Percentiles rank a stretch among this genome's conserved stretches.
phyloP scores from a whole-genome alignment of 495 filamentous ascomycete species.

The Penicillium turbatum region DNA sequence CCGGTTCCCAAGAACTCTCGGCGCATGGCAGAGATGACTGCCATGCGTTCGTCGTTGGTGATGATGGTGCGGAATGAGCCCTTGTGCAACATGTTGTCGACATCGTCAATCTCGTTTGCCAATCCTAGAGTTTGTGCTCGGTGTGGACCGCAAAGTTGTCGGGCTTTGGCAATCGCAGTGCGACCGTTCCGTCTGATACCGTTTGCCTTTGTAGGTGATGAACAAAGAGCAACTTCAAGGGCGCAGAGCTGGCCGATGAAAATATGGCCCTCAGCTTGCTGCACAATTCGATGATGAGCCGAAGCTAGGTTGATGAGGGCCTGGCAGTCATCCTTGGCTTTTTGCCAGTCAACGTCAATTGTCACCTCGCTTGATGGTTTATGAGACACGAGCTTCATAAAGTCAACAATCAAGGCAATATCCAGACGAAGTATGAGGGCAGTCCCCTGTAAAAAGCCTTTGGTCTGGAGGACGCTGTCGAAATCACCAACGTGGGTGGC shows the following conservation, averaged over 20 bases:
- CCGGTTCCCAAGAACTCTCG: conserved; percentile 50
- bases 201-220: not conserved
- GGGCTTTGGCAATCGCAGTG: conserved; percentile 21
- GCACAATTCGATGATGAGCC: conserved; percentile 6
- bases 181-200: conserved; percentile 3
- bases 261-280: conserved; percentile 31
- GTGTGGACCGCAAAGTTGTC: conserved; percentile 21
- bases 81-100: conserved; percentile 30
- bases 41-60: conserved; percentile 43
- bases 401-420: conserved; percentile 49
- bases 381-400: conserved; percentile 33
- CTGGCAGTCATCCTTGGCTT: conserved; percentile 31
- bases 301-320: conserved; percentile 10
- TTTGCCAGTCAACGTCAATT: conserved; percentile 33
- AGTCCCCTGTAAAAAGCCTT: conserved; percentile 44
- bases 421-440: conserved; percentile 53
- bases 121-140: conserved; percentile 27
- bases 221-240: conserved; percentile 24
- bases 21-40: conserved; percentile 50
- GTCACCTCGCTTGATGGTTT: not conserved
- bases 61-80: conserved; percentile 41
- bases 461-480: conserved; percentile 41
- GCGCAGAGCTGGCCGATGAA: conserved; percentile 36
- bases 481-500: conserved; percentile 40
- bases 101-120: conserved; percentile 23